phyloP scores from a whole-genome alignment of 2,329 filamentous ascomycete genomes.

The Phyllosticta citriasiana region DNA sequence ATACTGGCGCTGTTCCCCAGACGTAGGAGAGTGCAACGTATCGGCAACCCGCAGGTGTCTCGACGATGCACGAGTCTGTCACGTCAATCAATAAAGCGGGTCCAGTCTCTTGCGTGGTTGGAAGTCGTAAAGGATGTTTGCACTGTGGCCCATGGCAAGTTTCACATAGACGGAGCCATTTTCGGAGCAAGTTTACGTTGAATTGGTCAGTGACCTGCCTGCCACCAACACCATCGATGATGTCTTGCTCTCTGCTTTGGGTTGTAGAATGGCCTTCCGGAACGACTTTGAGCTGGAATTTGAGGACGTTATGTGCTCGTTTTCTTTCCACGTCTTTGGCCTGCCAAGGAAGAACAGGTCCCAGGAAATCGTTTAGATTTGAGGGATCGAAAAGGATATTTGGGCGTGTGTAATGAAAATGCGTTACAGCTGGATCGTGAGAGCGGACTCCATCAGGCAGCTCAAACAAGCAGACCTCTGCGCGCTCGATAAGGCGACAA shows the following conservation, averaged over 20 bases:
- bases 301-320: background rate
- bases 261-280: background rate
- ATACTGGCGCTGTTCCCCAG: slow-evolving; percentile 11
- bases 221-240: background rate
- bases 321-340: background rate
- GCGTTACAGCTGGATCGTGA: background rate
- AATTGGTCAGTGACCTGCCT: background rate
- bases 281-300: background rate
- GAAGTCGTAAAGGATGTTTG: background rate
- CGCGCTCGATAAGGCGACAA: background rate
- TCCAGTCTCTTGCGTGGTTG: background rate
- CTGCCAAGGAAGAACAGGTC: background rate
- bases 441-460: background rate
- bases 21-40: slow-evolving; percentile 14
- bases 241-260: background rate
- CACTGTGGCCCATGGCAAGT: background rate
- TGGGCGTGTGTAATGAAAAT: background rate
- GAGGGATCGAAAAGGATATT: background rate
- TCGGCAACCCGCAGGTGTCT: background rate
- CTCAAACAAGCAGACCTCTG: background rate
- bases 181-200: background rate
- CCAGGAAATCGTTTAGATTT: background rate
- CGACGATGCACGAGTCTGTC: background rate
- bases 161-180: background rate
- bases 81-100: background rate